Evolutionary conservation across 2,329 filamentous ascomycete species (phyloP).

Genomic region (Alternaria sp.): DNA sequence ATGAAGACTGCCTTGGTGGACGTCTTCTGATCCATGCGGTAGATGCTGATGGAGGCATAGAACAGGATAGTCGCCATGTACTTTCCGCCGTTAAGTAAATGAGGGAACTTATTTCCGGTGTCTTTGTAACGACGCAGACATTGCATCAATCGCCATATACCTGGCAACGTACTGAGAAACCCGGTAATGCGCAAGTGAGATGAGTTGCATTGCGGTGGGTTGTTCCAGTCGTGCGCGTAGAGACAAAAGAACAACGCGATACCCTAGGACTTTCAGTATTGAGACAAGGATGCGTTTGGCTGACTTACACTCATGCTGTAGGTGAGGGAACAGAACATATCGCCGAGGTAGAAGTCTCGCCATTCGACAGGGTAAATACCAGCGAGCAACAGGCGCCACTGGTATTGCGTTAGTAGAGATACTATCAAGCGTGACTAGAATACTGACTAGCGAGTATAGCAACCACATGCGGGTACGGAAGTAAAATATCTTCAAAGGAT

Average conservation of each 20-base stretch:
- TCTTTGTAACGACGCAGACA: slow-evolving; percentile 90
- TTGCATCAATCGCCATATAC: slow-evolving; percentile 89
- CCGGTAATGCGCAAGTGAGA: slow-evolving; percentile 83
- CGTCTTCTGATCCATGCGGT: slow-evolving; percentile 73
- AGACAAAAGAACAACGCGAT: slow-evolving; percentile 94
- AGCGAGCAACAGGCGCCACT: slow-evolving; percentile 87
- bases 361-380: slow-evolving; percentile 95
- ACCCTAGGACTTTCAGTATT: slow-evolving; percentile 63
- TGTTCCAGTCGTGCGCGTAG: slow-evolving; percentile 79
- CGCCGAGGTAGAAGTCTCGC: slow-evolving; percentile 94
- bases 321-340: slow-evolving; percentile 96
- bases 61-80: slow-evolving; percentile 85
- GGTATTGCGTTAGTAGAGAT: slow-evolving; percentile 37
- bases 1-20: slow-evolving; percentile 77
- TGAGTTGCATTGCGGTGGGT: slow-evolving; percentile 83
- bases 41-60: slow-evolving; percentile 81
- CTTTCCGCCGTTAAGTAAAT: slow-evolving; percentile 91
- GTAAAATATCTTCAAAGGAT: slow-evolving; percentile 79
- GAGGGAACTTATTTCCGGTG: slow-evolving; percentile 87
- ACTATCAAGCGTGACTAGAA: neutral
- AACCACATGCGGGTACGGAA: slow-evolving; percentile 85
- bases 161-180: slow-evolving; percentile 83
- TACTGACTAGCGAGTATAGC: slow-evolving; percentile 82
- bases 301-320: slow-evolving; percentile 83
- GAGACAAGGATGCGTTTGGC: neutral